A percentile compares a stretch with the other conserved stretches of the same genome.
phyloP scores from a whole-genome alignment of 352 stramenopile species.

The Aphanomyces invadans region DNA sequence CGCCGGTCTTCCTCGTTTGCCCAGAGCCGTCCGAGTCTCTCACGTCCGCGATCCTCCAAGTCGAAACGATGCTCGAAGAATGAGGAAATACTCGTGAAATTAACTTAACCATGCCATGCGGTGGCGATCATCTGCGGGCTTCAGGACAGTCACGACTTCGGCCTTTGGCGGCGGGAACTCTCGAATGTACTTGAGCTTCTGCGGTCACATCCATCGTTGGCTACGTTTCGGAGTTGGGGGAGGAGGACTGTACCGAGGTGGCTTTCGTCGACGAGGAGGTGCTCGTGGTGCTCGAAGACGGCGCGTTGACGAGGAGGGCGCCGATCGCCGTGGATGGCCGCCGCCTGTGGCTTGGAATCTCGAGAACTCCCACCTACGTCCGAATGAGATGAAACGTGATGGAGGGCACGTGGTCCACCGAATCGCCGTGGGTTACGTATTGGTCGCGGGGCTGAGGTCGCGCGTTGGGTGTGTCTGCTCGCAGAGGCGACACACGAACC shows the following conservation, averaged over 20 bases:
- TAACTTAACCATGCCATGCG: conserved; percentile 20
- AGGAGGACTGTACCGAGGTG: neutral
- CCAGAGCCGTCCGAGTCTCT: neutral
- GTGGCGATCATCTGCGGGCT: conserved; percentile 18
- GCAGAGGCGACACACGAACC: conserved; percentile 13
- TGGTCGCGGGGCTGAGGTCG: conserved; percentile 3
- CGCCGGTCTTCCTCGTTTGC: neutral
- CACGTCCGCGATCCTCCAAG: neutral
- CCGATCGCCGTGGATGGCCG: conserved; percentile 12
- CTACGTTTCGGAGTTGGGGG: neutral
- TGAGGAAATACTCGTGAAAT: neutral
- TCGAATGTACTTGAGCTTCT: conserved; percentile 22
- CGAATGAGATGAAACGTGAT: neutral
- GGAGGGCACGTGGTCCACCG: neutral
- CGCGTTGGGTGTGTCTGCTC: conserved; percentile 21
- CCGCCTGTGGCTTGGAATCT: conserved; percentile 3
- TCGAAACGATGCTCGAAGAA: neutral
- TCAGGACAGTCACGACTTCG: conserved; percentile 21
- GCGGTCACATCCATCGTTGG: neutral
- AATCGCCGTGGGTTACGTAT: conserved; percentile 23
- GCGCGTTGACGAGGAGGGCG: neutral
- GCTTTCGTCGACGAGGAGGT: neutral
- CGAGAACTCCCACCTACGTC: conserved; percentile 12
- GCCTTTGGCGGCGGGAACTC: conserved; percentile 20
- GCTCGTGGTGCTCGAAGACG: neutral